These are phyloP conservation scores for Penicillium sp. DNA, from an alignment of 2,329 filamentous ascomycete species.

Conservation along the genomic window DNA sequence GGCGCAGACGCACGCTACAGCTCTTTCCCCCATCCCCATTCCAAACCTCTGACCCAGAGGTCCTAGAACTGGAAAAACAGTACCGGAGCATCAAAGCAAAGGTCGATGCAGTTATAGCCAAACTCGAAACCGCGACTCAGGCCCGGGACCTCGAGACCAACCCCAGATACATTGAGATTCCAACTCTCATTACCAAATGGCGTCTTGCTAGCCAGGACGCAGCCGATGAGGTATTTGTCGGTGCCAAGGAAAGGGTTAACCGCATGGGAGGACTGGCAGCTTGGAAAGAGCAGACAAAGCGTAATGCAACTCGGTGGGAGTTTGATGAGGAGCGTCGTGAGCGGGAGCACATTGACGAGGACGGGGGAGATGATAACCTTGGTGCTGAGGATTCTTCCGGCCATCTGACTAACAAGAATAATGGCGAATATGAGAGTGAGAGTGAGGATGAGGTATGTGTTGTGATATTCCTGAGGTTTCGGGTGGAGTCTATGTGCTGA, in stretches of 20 bases:
- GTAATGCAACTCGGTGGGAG: constrained; percentile 44
- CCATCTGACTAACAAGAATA: constrained; percentile 17
- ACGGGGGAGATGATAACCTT: constrained; percentile 26
- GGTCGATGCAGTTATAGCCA: constrained; percentile 31
- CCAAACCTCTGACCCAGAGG: constrained; percentile 23
- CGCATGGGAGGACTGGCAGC: constrained; percentile 62
- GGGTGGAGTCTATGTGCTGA: neutral
- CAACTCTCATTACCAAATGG: constrained; percentile 60
- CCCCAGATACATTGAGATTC: constrained; percentile 54
- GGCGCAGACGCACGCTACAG: constrained; percentile 7
- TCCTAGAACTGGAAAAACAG: constrained; percentile 37
- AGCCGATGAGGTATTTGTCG: constrained; percentile 65
- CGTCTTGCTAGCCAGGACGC: constrained; percentile 57
- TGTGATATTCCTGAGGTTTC: neutral
- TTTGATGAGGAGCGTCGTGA: constrained; percentile 38
- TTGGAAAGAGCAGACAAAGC: constrained; percentile 52
- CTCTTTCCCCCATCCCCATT: constrained; percentile 11
- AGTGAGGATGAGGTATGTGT: constrained; percentile 35
- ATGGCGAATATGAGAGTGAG: constrained; percentile 35
- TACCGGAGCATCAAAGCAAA: constrained; percentile 33
- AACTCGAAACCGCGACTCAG: constrained; percentile 54
- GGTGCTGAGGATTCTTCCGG: constrained; percentile 40
- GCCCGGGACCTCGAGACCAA: constrained; percentile 51
- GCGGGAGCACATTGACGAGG: constrained; percentile 35
- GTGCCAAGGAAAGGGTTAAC: constrained; percentile 59